Base-by-base conservation (phyloP, 148 eudicot genomes). In the Agrostemma githago region DNA sequence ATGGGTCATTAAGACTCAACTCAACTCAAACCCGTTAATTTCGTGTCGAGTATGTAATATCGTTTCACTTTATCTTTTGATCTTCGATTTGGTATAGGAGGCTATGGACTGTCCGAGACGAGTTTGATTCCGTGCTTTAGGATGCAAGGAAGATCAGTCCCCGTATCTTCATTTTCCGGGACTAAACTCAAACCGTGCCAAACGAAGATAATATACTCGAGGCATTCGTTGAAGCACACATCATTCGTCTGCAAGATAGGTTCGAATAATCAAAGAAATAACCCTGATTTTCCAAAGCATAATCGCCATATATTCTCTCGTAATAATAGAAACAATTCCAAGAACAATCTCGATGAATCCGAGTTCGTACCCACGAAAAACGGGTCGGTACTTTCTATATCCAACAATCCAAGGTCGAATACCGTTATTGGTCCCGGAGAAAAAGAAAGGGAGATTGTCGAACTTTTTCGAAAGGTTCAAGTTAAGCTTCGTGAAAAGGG, bases 391-490 rank as follows among this genome's bases (percentile, higher is more conserved):
- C 89, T 83, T 82, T 87, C 89, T 42, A 72, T 76, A 19, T 83
- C 92, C 21, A 78, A 78, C 71, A 74, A 74, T 73, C 79, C 80
- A 17, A 90, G 77, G 69, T 76, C 76, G 77, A 90, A 89, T 68
- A 81, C 92, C n/a, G 83, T 92, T 20, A 83, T 92, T 62, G 64
- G 82, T 76, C 90, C 97, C 6, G 97, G 97, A 38, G 90, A 87
- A 14, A 84, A 88, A 78, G 96, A 92, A 80, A 86, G 73, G 77
- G 99, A 89, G 79, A 88, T 96, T 74, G 91, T 96, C 46, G 90
- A 92, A 78, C 79, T 96, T 48, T 96, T 96, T 70, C 78, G 83
- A 34, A 89, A 84, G 81, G 92, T 92, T 75, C 96, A 92, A 82
- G 91, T 87, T 51, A 84, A 88, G 66, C 94, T 92, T 70, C 89